These are phyloP conservation scores for Phytophthora fragariaefolia DNA, from an alignment of 352 stramenopile species.

Conservation along the genomic window DNA sequence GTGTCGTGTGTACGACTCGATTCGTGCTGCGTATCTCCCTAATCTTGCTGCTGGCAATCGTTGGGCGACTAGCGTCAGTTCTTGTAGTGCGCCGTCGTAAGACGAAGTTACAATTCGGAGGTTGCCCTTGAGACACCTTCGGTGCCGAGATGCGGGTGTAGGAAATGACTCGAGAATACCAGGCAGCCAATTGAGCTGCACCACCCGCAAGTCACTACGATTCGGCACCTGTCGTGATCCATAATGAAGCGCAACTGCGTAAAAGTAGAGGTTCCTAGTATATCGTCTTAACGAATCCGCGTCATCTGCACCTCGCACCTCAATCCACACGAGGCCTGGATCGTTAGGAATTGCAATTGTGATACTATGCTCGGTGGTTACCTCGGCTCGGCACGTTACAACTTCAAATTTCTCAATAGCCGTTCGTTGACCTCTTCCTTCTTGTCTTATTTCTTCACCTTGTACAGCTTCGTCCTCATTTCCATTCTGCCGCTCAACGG, in stretches of 20 bases:
- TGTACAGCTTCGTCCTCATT: not conserved
- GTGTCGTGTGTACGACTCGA: slow-evolving; percentile 54
- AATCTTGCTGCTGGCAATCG: slow-evolving; percentile 39
- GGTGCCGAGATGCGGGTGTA: slow-evolving; percentile 43
- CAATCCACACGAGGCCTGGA: slow-evolving; percentile 55
- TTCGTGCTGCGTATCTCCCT: slow-evolving; percentile 53
- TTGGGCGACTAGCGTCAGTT: slow-evolving; percentile 56
- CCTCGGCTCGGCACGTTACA: slow-evolving; percentile 25
- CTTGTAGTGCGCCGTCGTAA: slow-evolving; percentile 31
- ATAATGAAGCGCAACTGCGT: slow-evolving; percentile 41
- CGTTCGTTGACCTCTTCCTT: slow-evolving; percentile 11
- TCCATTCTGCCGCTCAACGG: slow-evolving; percentile 27
- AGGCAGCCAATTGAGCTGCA: slow-evolving; percentile 59
- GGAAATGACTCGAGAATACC: slow-evolving; percentile 56
- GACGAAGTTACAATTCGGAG: slow-evolving; percentile 41
- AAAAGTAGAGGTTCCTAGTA: slow-evolving; percentile 48
- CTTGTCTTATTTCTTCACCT: not conserved
- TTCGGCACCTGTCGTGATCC: slow-evolving; percentile 24
- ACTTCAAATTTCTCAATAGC: slow-evolving; percentile 38
- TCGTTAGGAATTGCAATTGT: slow-evolving; percentile 39
- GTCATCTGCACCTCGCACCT: slow-evolving; percentile 20
- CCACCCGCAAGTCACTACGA: slow-evolving; percentile 3
- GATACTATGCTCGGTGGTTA: not conserved
- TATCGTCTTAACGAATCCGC: slow-evolving; percentile 2
- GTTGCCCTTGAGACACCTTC: slow-evolving; percentile 56